Evolutionary conservation across 2,329 filamentous ascomycete species (phyloP).

Genomic region (Monosporascus ibericus): DNA sequence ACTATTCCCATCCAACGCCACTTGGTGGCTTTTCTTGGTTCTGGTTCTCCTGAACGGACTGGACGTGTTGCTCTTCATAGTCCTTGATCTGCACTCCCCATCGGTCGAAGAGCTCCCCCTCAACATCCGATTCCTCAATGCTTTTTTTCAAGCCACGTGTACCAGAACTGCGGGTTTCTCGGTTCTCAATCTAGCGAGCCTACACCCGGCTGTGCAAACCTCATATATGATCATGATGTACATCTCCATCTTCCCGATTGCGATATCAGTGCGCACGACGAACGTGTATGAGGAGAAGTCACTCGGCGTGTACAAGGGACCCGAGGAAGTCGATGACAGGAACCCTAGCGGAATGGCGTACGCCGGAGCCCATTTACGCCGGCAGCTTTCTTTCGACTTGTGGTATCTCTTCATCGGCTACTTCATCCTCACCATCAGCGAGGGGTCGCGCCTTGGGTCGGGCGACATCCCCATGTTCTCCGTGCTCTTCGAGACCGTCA

Average conservation of each 20-base stretch:
- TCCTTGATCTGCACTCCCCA: constrained; percentile 75
- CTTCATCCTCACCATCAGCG: constrained; percentile 86
- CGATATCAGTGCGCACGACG: constrained; percentile 87
- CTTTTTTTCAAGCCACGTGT: constrained; percentile 82
- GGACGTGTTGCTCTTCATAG: constrained; percentile 85
- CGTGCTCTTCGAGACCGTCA: constrained; percentile 78
- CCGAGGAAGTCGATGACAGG: constrained; percentile 42
- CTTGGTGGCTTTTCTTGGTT: constrained; percentile 93
- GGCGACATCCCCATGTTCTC: constrained; percentile 61
- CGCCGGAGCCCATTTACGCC: constrained; percentile 83
- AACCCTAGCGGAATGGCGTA: constrained; percentile 66
- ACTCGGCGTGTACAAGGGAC: constrained; percentile 62
- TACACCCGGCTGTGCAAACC: constrained; percentile 89
- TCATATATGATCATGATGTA: constrained; percentile 99
- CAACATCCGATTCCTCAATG: constrained; percentile 74
- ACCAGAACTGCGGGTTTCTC: constrained; percentile 89
- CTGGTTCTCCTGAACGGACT: constrained; percentile 74
- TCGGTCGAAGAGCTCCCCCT: constrained; percentile 62
- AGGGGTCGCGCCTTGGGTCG: constrained; percentile 64
- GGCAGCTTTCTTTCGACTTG: constrained; percentile 91
- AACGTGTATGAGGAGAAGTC: constrained; percentile 95
- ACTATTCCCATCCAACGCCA: constrained; percentile 82
- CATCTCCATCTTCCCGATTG: constrained; percentile 93
- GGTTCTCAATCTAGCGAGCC: constrained; percentile 66
- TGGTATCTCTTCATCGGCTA: constrained; percentile 95